Base-by-base conservation (phyloP, 225 moss, liverwort and hornwort species). In the Rhytidiadelphus loreus region DNA sequence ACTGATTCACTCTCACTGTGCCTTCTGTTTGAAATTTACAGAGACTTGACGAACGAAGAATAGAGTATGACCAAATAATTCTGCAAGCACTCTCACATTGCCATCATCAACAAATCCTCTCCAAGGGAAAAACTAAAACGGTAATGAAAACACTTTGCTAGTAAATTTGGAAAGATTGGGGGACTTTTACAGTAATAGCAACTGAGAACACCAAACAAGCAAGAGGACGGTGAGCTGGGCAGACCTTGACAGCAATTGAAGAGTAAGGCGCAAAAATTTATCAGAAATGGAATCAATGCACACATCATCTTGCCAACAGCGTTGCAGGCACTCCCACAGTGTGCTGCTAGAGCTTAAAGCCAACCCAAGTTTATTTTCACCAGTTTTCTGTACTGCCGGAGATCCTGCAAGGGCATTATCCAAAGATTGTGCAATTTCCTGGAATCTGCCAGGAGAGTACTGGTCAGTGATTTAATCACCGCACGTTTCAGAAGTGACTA, bases 221-320 rank as follows among this genome's bases (percentile, higher is more conserved):
- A 92, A 83, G 72, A 77, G 53, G 61, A 88, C 39, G 69, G 69
- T 80, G 58, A 81, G 77, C 8, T 65, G 76, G 64, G 37, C 85
- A 82, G 69, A 97, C 97, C 96, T 97, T 86, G 96, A 96, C 72
- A 97, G 82, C 83, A 97, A 91, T 73, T 97, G 97, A 60, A 97
- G 86, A 64, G 95, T 92, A 82, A 97, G 91, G 80, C 93, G 95
- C 82, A 97, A 87, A 90, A 97, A 97, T 86, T 97, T 96, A 70
- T 96, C 96, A 81, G 95, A 95, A 50, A 97, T 93, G 81, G 97
- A 95, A 89, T 93, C 93, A 84, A 97, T 95, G 90, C 95, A 95
- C 73, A 97, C 94, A 90, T 96, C 95, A 48, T 96, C 96, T 90
- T 94, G 93, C 97, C 96, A 97, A 88, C 97, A 97, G 50, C 97